Base-by-base conservation (phyloP, 768 basidiomycete species). In the Kwoniella bestiolae region DNA sequence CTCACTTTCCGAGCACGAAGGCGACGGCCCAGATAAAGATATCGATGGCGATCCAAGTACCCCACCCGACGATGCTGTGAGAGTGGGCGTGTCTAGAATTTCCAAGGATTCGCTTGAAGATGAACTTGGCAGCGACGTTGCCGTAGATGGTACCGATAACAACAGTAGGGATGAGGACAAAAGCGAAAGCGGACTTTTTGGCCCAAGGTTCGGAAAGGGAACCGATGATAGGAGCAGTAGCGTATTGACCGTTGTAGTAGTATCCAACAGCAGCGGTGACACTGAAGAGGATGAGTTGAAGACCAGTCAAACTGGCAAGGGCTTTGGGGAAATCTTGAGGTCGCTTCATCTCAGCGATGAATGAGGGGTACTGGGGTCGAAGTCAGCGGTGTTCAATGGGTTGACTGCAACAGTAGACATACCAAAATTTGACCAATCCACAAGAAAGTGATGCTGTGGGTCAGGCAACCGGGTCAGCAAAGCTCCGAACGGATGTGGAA, bases 271-370 rank as follows among this genome's bases (percentile, higher is more conserved):
- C 75, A 9, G 75, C 75, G 35, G 67, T 65, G 46, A 77, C 60
- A 23, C 56, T 61, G 65, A 77, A 77, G 18, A 77, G 69, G 52
- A 73, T 66, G 23, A 77, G 57, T 32, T 77, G 68, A 29, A 72
- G 63, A 62, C 46, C 51, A 52, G 73, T 74, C 9, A 77, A 60
- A 44, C 65, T 63, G 23, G 70, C 72, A 32, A 82, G 69, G 8
- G 81, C 75, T 63, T 79, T 79, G 55, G 75, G 80, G 76, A 78
- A 82, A 49, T 81, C 76, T 23, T 67, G 67, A 11, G 80, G 80
- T 56, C 78, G 65, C 56, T 77, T 72, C 81, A 83, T 82, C 70
- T 83, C 82, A 34, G 82, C 79, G 60, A 79, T 76, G 69, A 82
- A 74, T 0, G 76, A 75, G 0, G 75, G 75, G 65, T 77, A 77